Conservation (phyloP, 208 protist genomes). For the Leishmania amazonensis region DNA sequence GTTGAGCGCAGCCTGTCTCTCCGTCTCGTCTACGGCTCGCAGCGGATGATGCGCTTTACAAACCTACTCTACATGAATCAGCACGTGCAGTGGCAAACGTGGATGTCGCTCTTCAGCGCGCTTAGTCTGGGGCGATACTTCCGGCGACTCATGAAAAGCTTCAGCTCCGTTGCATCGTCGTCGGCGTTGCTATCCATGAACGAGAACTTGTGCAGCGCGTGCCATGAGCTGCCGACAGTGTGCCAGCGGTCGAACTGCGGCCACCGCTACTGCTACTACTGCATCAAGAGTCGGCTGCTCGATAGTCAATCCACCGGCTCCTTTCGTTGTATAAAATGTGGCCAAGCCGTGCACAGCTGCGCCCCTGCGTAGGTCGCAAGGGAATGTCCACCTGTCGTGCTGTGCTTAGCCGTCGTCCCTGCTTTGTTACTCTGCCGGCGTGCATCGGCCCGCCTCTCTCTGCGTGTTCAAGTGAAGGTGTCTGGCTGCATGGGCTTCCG, state of each 20-base stretch:
- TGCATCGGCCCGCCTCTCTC: background rate
- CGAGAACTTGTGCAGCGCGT: conserved; percentile 79
- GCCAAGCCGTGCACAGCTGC: conserved; percentile 61
- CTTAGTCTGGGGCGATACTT: conserved; percentile 78
- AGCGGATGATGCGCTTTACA: conserved; percentile 78
- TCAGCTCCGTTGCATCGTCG: conserved; percentile 41
- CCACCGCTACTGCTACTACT: conserved; percentile 94
- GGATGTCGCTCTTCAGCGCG: conserved; percentile 74
- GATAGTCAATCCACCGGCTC: conserved; percentile 60
- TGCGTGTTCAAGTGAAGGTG: background rate
- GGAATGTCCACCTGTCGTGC: background rate
- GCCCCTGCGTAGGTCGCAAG: conserved; percentile 32
- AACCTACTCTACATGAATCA: conserved; percentile 91
- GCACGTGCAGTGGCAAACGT: conserved; percentile 83
- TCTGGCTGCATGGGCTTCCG: background rate
- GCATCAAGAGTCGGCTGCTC: conserved; percentile 84
- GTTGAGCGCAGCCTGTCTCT: conserved; percentile 83
- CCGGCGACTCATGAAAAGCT: conserved; percentile 44
- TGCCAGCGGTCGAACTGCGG: conserved; percentile 86
- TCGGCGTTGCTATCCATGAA: conserved; percentile 22
- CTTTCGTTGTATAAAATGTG: conserved; percentile 81
- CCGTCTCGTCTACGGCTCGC: conserved; percentile 84
- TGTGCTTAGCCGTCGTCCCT: background rate
- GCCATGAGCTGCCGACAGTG: conserved; percentile 62
- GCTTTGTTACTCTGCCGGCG: background rate